These are phyloP conservation scores for Mycena galericulata DNA, from an alignment of 768 basidiomycete species.

Conservation along the genomic window DNA sequence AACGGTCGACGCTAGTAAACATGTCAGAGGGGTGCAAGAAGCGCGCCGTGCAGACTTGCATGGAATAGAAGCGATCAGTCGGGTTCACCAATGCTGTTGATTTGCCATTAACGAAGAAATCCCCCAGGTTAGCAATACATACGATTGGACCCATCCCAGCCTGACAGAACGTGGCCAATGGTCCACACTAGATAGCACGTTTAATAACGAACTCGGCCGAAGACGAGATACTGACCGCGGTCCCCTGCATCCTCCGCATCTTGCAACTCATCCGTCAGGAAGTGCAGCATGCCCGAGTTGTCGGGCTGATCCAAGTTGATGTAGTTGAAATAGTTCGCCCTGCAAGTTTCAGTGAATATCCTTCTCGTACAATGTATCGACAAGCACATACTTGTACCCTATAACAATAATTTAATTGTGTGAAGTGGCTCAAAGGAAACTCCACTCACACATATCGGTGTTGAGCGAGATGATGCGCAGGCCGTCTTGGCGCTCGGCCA, in stretches of 20 bases:
- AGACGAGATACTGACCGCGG: conserved; percentile 58
- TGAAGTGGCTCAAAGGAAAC: neutral
- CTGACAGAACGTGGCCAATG: conserved; percentile 49
- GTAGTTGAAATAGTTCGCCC: conserved; percentile 81
- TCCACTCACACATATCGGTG: conserved; percentile 69
- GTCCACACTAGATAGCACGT: conserved; percentile 56
- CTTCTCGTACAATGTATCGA: neutral
- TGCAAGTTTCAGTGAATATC: conserved; percentile 33
- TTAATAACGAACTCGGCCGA: neutral
- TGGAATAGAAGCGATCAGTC: conserved; percentile 50
- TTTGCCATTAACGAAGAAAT: neutral
- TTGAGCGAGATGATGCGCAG: conserved; percentile 81
- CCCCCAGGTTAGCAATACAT: conserved; percentile 37
- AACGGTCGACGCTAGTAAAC: conserved; percentile 73
- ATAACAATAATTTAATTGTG: neutral
- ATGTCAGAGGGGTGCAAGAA: conserved; percentile 5
- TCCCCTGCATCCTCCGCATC: conserved; percentile 83
- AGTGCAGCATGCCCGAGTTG: conserved; percentile 80
- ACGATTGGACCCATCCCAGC: conserved; percentile 83
- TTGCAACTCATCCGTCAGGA: conserved; percentile 83
- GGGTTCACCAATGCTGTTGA: conserved; percentile 30
- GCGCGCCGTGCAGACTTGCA: conserved; percentile 42
- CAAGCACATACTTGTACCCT: conserved; percentile 21
- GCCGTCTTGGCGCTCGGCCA: conserved; percentile 74
- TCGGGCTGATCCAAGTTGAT: conserved; percentile 80